A percentile compares a stretch with the other conserved stretches of the same genome.
These are phyloP conservation scores for Xylariaceae sp. DNA, from an alignment of 2,329 filamentous ascomycete species.

Conservation along the genomic window DNA sequence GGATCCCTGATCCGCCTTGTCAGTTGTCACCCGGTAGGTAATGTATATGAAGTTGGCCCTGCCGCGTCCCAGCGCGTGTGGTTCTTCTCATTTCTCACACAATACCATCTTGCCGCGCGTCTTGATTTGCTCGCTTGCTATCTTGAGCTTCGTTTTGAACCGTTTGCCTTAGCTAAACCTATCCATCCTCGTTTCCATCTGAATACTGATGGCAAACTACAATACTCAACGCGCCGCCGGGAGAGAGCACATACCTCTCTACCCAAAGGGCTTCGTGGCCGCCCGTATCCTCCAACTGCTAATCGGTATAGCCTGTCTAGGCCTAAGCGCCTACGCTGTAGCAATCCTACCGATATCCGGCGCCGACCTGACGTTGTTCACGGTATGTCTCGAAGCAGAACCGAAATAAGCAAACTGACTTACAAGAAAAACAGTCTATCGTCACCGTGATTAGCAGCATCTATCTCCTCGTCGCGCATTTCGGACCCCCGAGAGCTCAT, in stretches of 20 bases:
- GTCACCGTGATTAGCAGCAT: conserved; percentile 43
- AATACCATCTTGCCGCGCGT: not conserved
- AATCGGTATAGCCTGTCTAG: conserved; percentile 44
- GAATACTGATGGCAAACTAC: conserved; percentile 26
- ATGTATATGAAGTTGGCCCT: conserved; percentile 5
- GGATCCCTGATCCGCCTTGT: not conserved
- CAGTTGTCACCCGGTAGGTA: not conserved
- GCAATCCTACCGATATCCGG: conserved; percentile 29
- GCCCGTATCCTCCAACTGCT: conserved; percentile 45
- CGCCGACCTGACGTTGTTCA: conserved; percentile 35
- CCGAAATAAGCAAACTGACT: not conserved
- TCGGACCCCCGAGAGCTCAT: conserved; percentile 39
- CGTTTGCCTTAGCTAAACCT: not conserved
- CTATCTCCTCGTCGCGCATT: conserved; percentile 46
- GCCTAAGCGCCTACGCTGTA: conserved; percentile 45
- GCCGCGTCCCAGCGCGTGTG: not conserved
- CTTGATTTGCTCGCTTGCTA: not conserved
- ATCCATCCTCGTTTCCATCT: not conserved
- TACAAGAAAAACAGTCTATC: conserved; percentile 34
- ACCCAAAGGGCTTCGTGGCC: conserved; percentile 42
- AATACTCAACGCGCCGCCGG: conserved; percentile 35
- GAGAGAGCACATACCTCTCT: conserved; percentile 44
- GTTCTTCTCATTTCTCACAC: not conserved
- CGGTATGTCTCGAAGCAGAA: conserved; percentile 34
- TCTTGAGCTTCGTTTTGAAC: not conserved